Percentiles rank a stretch among this genome's conserved stretches.
These are phyloP conservation scores for Juncus effusus DNA, from an alignment of 176 grass and related monocot genomes.

Conservation along the genomic window DNA sequence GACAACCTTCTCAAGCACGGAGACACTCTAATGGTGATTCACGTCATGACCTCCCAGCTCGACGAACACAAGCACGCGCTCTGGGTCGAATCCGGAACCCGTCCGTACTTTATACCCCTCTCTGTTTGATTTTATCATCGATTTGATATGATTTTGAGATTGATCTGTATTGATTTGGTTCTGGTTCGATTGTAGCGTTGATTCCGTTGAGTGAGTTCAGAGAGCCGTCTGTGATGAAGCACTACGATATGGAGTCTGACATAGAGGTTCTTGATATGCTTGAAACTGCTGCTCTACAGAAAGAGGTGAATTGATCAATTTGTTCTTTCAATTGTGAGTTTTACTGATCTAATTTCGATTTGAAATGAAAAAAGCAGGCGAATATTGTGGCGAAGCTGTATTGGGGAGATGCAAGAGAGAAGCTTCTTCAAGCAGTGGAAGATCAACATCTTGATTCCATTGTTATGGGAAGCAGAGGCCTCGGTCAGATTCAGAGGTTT, in stretches of 20 bases:
- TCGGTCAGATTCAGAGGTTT: constrained; percentile 75
- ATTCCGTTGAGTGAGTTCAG: constrained; percentile 79
- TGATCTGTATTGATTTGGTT: background rate
- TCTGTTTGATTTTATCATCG: background rate
- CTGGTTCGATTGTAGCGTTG: constrained; percentile 40
- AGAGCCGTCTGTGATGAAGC: constrained; percentile 49
- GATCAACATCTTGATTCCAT: constrained; percentile 63
- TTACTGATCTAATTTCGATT: constrained; percentile 4
- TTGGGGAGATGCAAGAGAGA: constrained; percentile 96
- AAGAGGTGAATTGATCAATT: constrained; percentile 41
- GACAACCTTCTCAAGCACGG: constrained; percentile 49
- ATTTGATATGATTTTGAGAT: background rate
- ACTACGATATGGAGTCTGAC: constrained; percentile 51
- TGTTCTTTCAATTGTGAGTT: background rate
- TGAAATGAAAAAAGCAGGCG: constrained; percentile 34
- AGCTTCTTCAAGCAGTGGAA: constrained; percentile 62
- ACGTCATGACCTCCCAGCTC: constrained; percentile 30
- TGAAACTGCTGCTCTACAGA: constrained; percentile 60
- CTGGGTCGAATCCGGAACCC: constrained; percentile 65
- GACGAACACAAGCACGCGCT: constrained; percentile 49
- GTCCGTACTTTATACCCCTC: constrained; percentile 14
- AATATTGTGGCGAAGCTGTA: constrained; percentile 68
- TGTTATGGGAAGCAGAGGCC: constrained; percentile 85
- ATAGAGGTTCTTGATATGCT: constrained; percentile 80
- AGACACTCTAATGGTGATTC: constrained; percentile 63